phyloP scores from a whole-genome alignment of 2,329 filamentous ascomycete genomes.

The Elsinoe necatrix region DNA sequence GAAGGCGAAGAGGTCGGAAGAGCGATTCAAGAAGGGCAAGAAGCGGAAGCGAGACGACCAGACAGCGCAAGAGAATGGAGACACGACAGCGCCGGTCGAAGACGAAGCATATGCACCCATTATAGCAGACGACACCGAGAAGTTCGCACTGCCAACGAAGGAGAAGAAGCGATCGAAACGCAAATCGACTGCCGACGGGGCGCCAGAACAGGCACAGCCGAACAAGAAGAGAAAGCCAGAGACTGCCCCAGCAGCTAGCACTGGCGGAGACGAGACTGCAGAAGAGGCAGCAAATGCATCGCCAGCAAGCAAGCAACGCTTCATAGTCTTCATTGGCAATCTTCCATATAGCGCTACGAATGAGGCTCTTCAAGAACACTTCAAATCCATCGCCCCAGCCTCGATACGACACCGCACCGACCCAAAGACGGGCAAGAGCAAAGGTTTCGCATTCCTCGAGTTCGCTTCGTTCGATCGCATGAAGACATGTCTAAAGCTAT shows the following conservation, averaged over 20 bases:
- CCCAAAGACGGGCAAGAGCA: conserved; percentile 55
- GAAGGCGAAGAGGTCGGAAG: conserved; percentile 30
- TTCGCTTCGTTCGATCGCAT: conserved; percentile 80
- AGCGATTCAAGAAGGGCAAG: conserved; percentile 28
- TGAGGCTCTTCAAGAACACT: conserved; percentile 63
- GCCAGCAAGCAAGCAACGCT: conserved; percentile 45
- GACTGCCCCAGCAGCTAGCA: background rate
- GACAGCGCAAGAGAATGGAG: conserved; percentile 20
- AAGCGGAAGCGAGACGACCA: conserved; percentile 25
- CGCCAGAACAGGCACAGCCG: conserved; percentile 19
- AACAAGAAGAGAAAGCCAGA: conserved; percentile 15
- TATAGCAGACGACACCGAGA: conserved; percentile 16
- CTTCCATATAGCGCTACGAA: conserved; percentile 76
- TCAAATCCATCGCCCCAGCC: conserved; percentile 62
- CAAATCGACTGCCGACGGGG: conserved; percentile 17
- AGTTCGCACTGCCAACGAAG: conserved; percentile 9
- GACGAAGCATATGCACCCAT: conserved; percentile 22
- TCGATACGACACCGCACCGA: conserved; percentile 66
- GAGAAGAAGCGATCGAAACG: conserved; percentile 10
- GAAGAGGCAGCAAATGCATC: conserved; percentile 18
- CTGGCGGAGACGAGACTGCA: background rate
- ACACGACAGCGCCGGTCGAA: conserved; percentile 21
- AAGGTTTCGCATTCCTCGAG: conserved; percentile 80
- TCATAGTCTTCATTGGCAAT: conserved; percentile 81
- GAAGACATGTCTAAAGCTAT: conserved; percentile 84